phyloP scores from a whole-genome alignment of 768 basidiomycete genomes.

The Collybiopsis confluens region DNA sequence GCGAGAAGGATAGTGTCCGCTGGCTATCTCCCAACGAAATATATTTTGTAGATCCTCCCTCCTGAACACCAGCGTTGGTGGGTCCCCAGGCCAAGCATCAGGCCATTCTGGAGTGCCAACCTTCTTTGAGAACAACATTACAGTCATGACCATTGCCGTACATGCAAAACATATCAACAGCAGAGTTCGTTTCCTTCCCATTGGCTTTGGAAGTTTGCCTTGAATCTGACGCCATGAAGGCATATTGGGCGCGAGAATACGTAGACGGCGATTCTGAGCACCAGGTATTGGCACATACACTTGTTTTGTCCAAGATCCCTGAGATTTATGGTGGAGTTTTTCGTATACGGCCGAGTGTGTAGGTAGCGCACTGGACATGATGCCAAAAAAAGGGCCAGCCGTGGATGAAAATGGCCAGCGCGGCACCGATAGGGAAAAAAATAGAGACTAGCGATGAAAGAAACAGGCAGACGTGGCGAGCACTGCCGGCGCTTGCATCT shows the following conservation, averaged over 20 bases:
- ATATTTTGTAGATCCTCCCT: conserved; percentile 57
- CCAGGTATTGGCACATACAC: conserved; percentile 36
- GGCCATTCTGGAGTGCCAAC: conserved; percentile 27
- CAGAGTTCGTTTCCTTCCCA: conserved; percentile 32
- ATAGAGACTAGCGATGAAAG: conserved; percentile 1
- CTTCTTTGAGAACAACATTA: conserved; percentile 27
- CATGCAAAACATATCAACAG: conserved; percentile 31
- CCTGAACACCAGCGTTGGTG: conserved; percentile 44
- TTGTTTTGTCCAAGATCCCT: conserved; percentile 31
- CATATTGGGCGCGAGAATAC: conserved; percentile 32
- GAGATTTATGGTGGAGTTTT: conserved; percentile 7
- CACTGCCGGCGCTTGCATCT: too few relatives aligned
- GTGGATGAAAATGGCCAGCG: conserved; percentile 7
- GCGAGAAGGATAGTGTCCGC: conserved; percentile 63
- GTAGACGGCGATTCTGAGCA: conserved; percentile 32
- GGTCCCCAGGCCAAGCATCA: conserved; percentile 26
- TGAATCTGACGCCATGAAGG: conserved; percentile 3
- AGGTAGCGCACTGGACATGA: conserved; percentile 8
- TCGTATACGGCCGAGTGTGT: conserved; percentile 7
- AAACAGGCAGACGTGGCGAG: neutral
- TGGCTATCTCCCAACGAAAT: conserved; percentile 69
- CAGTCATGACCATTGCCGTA: conserved; percentile 28
- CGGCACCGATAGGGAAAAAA: neutral
- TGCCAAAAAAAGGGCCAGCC: conserved; percentile 7
- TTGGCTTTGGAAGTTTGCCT: conserved; percentile 24